A percentile compares a stretch with the other conserved stretches of the same genome.
Conservation (phyloP, 2,329 filamentous ascomycete genomes). For the Hypoxylon rubiginosum region DNA sequence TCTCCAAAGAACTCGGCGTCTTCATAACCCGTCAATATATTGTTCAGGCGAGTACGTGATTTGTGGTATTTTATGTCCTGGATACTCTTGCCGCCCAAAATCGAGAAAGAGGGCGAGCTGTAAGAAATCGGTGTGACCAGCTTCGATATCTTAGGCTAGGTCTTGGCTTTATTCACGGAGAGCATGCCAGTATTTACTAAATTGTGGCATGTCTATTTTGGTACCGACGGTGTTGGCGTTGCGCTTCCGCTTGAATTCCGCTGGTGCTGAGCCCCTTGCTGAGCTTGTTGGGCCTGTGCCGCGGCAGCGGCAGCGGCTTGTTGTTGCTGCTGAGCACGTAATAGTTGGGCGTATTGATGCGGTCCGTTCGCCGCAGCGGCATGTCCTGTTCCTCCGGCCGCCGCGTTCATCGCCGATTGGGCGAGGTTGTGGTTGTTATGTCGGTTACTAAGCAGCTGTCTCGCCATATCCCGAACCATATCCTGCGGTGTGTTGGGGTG, state of each 20-base stretch:
- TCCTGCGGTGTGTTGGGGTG: slow-evolving; percentile 66
- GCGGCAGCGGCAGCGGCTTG: slow-evolving; percentile 55
- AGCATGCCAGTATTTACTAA: slow-evolving; percentile 25
- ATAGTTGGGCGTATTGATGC: slow-evolving; percentile 71
- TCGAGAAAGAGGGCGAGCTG: neutral
- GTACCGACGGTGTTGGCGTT: slow-evolving; percentile 47
- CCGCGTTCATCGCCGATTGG: slow-evolving; percentile 68
- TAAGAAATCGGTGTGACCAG: too few relatives aligned
- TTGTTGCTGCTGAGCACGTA: slow-evolving; percentile 69
- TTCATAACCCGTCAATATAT: too few relatives aligned
- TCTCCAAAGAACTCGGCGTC: too few relatives aligned
- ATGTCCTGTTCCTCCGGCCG: slow-evolving; percentile 64
- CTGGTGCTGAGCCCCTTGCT: slow-evolving; percentile 50
- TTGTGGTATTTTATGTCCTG: too few relatives aligned
- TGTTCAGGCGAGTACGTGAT: too few relatives aligned
- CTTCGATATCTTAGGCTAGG: too few relatives aligned
- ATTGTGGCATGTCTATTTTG: slow-evolving; percentile 37
- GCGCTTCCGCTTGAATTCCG: slow-evolving; percentile 50
- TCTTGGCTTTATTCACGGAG: neutral
- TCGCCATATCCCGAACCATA: slow-evolving; percentile 64
- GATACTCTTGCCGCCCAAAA: neutral
- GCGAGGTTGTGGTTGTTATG: slow-evolving; percentile 54
- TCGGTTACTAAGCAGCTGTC: slow-evolving; percentile 64
- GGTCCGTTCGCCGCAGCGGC: slow-evolving; percentile 65
- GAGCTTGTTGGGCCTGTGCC: slow-evolving; percentile 47